phyloP scores from a whole-genome alignment of 371 early-diverging fungal genomes.

The Modicella reniformis region DNA sequence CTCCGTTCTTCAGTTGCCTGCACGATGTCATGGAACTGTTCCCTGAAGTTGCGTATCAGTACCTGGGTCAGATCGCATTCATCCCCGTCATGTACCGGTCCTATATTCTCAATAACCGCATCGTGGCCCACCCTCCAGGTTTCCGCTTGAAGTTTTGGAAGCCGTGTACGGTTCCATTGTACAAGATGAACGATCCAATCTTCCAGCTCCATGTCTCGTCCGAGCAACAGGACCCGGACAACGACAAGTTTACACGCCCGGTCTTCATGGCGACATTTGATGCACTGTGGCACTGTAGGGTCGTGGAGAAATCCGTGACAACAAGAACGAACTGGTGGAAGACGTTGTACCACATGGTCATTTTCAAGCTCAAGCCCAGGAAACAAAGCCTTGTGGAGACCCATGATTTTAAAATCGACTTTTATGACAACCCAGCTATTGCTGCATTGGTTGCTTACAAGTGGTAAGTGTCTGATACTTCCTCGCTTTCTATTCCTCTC shows the following conservation, averaged over 20 bases:
- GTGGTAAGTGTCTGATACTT: slow-evolving; percentile 14
- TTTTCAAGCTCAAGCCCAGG: slow-evolving; percentile 1
- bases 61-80: slow-evolving; percentile 13
- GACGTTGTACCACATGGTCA: slow-evolving; percentile 6
- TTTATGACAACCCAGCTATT: slow-evolving; percentile 34
- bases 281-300: slow-evolving; percentile 11
- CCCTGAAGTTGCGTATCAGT: slow-evolving; percentile 1
- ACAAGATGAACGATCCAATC: slow-evolving; percentile 6
- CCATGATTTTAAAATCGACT: slow-evolving; percentile 19
- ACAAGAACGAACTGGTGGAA: slow-evolving; percentile 14
- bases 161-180: not conserved
- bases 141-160: slow-evolving; percentile 12
- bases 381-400: slow-evolving; percentile 9
- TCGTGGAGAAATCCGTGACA: not conserved
- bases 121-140: not conserved
- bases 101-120: slow-evolving; percentile 15
- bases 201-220: slow-evolving; percentile 11
- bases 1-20: slow-evolving; percentile 12
- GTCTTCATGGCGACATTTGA: slow-evolving; percentile 22
- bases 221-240: not conserved
- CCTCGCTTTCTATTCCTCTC: too few relatives aligned
- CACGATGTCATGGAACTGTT: slow-evolving; percentile 1
- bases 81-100: slow-evolving; percentile 16
- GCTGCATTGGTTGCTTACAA: slow-evolving; percentile 30
- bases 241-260: slow-evolving; percentile 17